Base-by-base conservation (phyloP, 106 monocot species). In the Platanthera guangdongensis region DNA sequence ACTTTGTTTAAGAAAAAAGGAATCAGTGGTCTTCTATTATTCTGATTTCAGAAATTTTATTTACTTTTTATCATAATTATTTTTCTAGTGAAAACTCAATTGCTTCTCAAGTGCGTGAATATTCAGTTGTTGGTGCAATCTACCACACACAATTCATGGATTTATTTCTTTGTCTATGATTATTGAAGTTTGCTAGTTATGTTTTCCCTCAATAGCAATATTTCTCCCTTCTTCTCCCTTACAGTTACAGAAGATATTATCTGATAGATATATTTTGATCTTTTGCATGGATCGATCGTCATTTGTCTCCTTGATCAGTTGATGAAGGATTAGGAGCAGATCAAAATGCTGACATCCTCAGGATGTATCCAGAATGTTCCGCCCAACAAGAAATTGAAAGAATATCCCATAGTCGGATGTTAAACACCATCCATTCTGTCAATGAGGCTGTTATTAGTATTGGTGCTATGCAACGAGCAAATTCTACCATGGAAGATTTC, bases 401-500 rank as follows among this genome's bases (percentile, higher is more conserved):
- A 45, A 48, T 48, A n/a, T 47, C 70, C 47, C 15, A 70, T 70
- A 47, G 12, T 15, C 4, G 25, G 47, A 48, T 70, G 15, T n/a
- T 47, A 47, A 47, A 70, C 9, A 30, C 39, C 39, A 39, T 39
- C 49, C 15, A 55, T 73, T 52, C 77, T 74, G 19, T 80, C 75
- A 28, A 60, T 59, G 47, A 79, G 32, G 78, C 70, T 70, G 70
- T 48, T 48, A 82, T 95, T 81, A 80, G 79, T 49, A 62, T 95
- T 51, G 82, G 86, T 78, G 81, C 88, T 63, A 89, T 93, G 90
- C 77, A 87, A 76, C 81, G 84, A 81, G 90, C 95, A 72, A 93
- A 86, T 76, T 96, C 92, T 73, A 93, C 90, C 16, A 74, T 96
- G 75, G 95, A 96, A 73, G 92, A 96, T 84, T 96, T 93, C 83